Conservation (phyloP, 176 grass and related monocot species). For the Bolboschoenus planiculmis region DNA sequence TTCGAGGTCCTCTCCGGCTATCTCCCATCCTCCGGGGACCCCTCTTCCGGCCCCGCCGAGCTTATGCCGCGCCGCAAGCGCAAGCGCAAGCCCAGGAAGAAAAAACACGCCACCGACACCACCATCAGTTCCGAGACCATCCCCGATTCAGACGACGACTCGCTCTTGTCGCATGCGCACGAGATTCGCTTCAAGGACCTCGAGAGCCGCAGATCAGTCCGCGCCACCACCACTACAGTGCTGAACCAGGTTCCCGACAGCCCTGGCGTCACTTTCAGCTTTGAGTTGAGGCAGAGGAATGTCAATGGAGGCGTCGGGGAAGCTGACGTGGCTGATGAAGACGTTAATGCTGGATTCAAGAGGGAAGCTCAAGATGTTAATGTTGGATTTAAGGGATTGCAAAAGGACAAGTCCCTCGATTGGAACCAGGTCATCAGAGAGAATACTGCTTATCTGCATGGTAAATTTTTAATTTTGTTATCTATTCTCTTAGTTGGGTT, state of each 20-base stretch:
- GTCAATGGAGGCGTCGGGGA: constrained; percentile 35
- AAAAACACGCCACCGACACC: constrained; percentile 18
- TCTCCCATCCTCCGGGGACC: constrained; percentile 31
- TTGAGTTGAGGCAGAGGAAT: constrained; percentile 82
- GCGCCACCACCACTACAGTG: constrained; percentile 28
- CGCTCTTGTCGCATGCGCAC: constrained; percentile 11
- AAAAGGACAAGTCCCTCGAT: constrained; percentile 71
- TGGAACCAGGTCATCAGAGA: constrained; percentile 72
- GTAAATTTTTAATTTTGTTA: constrained; percentile 25
- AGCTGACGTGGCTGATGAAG: not conserved
- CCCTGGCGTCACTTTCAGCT: constrained; percentile 46
- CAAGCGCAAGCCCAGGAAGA: constrained; percentile 38
- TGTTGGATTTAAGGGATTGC: constrained; percentile 46
- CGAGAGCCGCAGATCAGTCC: constrained; percentile 35
- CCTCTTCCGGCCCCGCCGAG: constrained; percentile 24
- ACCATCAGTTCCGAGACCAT: constrained; percentile 3
- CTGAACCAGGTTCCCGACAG: constrained; percentile 33
- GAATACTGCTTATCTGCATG: constrained; percentile 43
- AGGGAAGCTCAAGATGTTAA: constrained; percentile 29
- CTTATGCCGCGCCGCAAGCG: constrained; percentile 41
- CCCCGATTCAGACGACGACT: not conserved
- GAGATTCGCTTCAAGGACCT: constrained; percentile 36
- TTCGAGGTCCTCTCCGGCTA: constrained; percentile 74
- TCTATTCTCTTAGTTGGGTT: not conserved
- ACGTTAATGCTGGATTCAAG: constrained; percentile 41